phyloP scores from a whole-genome alignment of 345 rosid genomes.

The Cardamine occulta region DNA sequence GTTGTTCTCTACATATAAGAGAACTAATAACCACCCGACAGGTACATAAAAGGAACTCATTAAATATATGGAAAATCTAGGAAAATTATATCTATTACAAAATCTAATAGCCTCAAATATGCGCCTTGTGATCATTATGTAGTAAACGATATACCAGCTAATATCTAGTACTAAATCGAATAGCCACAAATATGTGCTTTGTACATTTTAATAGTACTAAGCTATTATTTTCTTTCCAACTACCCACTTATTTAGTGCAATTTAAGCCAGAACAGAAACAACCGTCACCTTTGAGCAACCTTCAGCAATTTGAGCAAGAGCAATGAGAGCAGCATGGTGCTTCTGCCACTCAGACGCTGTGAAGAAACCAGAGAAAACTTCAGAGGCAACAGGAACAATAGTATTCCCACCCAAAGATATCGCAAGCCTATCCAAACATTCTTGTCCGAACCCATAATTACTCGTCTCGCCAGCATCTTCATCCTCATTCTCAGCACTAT shows the following conservation, averaged over 20 bases:
- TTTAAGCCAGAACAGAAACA: not conserved
- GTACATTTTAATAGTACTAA: not conserved
- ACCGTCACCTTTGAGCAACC: slow-evolving; percentile 69
- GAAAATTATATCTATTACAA: slow-evolving; percentile 7
- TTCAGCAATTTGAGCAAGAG: slow-evolving; percentile 76
- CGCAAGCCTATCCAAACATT: slow-evolving; percentile 69
- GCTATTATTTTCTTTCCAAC: not conserved
- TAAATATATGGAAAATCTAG: not conserved
- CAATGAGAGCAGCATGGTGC: slow-evolving; percentile 71
- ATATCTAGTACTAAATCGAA: slow-evolving; percentile 3
- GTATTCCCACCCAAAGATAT: slow-evolving; percentile 73
- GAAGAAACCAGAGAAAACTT: slow-evolving; percentile 54
- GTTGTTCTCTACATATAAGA: not conserved
- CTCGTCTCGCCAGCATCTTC: slow-evolving; percentile 72
- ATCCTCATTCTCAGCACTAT: slow-evolving; percentile 59
- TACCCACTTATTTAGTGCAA: not conserved
- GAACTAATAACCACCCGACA: not conserved
- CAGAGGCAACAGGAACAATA: slow-evolving; percentile 67
- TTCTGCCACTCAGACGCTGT: slow-evolving; percentile 73
- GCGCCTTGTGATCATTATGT: not conserved
- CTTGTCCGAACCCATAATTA: slow-evolving; percentile 71
- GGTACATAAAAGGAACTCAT: not conserved
- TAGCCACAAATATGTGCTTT: not conserved
- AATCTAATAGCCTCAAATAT: slow-evolving; percentile 7
- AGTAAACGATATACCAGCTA: too few relatives aligned